A percentile compares a stretch with the other conserved stretches of the same genome.
Conservation (phyloP, 371 early-diverging fungal genomes). For the Catenaria anguillulae region DNA sequence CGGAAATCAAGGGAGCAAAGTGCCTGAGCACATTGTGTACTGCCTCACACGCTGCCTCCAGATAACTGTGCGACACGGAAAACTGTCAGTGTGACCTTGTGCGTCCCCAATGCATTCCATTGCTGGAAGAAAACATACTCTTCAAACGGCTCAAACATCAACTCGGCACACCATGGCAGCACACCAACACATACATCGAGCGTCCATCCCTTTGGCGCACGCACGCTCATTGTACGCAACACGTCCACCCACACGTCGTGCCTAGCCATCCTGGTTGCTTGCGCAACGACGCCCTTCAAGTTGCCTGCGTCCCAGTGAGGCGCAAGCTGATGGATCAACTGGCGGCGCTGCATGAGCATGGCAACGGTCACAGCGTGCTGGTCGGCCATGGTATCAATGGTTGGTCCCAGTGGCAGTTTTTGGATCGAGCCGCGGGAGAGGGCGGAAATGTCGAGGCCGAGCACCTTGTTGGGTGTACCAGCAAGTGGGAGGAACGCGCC, state of each 20-base stretch:
- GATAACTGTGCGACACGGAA: not conserved
- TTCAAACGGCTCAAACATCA: slow-evolving; percentile 8
- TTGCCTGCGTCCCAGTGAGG: not conserved
- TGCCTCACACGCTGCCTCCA: not conserved
- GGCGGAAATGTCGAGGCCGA: not conserved
- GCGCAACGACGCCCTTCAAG: not conserved
- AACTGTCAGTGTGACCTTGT: not conserved
- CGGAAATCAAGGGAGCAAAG: not conserved
- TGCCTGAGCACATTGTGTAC: not conserved
- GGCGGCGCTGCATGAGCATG: not conserved
- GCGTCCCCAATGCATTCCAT: no score
- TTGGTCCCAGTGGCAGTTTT: not conserved
- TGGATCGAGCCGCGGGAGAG: not conserved
- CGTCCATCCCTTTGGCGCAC: not conserved
- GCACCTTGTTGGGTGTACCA: not conserved
- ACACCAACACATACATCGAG: slow-evolving; percentile 6
- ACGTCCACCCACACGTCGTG: slow-evolving; percentile 4
- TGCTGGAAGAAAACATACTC: not conserved
- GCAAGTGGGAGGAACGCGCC: no score
- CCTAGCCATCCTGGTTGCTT: not conserved
- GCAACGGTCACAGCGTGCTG: not conserved
- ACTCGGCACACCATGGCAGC: slow-evolving; percentile 5
- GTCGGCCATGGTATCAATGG: not conserved
- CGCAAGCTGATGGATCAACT: not conserved
- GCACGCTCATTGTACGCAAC: not conserved